Percentiles rank a stretch among this genome's conserved stretches.
phyloP scores from a whole-genome alignment of 2,329 filamentous ascomycete species.

The Penicillium sp. region DNA sequence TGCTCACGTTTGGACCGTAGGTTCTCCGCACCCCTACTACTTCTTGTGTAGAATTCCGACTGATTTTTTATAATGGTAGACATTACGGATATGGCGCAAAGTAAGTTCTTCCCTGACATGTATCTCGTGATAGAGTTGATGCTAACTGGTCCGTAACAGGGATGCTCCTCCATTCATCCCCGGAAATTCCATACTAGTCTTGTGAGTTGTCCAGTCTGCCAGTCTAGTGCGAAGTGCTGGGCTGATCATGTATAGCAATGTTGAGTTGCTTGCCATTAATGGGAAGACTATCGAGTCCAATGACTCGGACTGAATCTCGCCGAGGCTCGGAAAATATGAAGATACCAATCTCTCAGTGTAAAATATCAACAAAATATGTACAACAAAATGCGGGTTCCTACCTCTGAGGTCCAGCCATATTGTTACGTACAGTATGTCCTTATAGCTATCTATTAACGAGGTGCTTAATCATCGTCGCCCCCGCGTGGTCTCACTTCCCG shows the following conservation, averaged over 20 bases:
- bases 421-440: no score
- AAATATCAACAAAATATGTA: no score
- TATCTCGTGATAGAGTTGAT: no score
- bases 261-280: slow-evolving; percentile 16
- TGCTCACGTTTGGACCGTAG: slow-evolving; percentile 27
- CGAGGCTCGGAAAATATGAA: no score
- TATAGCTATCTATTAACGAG: no score
- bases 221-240: no score
- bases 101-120: not conserved
- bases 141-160: no score
- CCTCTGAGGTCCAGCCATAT: no score
- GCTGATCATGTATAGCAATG: not conserved
- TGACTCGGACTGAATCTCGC: slow-evolving; percentile 1
- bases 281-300: slow-evolving; percentile 7
- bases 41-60: not conserved
- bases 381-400: no score
- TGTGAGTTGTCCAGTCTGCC: slow-evolving; percentile 17
- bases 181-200: slow-evolving; percentile 26
- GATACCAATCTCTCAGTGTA: no score
- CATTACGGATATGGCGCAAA: slow-evolving; percentile 25
- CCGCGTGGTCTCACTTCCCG: no score
- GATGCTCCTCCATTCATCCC: slow-evolving; percentile 24
- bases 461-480: no score
- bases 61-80: not conserved
- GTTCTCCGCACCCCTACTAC: not conserved